These are phyloP conservation scores for Neonectria punicea DNA, from an alignment of 2,329 filamentous ascomycete species.

Conservation along the genomic window DNA sequence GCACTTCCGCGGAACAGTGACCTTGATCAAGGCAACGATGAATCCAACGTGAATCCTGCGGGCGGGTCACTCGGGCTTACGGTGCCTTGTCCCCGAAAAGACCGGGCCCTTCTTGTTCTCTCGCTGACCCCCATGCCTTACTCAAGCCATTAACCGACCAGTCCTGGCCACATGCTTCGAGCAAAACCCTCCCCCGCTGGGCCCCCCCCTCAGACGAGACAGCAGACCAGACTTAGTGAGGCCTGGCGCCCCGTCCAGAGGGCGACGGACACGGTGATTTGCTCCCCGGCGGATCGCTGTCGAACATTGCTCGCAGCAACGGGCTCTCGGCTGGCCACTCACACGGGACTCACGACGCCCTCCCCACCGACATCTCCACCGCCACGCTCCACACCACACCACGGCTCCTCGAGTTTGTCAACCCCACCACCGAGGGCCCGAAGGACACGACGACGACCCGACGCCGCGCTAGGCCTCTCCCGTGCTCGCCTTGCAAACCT, in stretches of 20 bases:
- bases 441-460: constrained; percentile 44
- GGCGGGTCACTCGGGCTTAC: constrained; percentile 28
- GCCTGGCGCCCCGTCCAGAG: constrained; percentile 16
- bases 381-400: constrained; percentile 33
- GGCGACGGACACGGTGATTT: constrained; percentile 29
- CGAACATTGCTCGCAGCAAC: constrained; percentile 30
- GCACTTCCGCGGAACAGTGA: background rate
- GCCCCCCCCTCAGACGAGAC: constrained; percentile 10
- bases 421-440: constrained; percentile 43
- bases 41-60: background rate
- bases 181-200: constrained; percentile 19
- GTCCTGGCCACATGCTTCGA: constrained; percentile 19
- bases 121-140: constrained; percentile 3
- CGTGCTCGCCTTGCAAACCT: constrained; percentile 17
- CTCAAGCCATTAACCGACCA: constrained; percentile 6
- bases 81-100: constrained; percentile 26
- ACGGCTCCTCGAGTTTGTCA: constrained; percentile 29
- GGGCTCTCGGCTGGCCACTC: constrained; percentile 23
- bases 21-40: background rate
- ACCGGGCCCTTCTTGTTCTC: constrained; percentile 28
- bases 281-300: constrained; percentile 23
- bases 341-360: constrained; percentile 25
- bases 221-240: constrained; percentile 17
- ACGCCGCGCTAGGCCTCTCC: constrained; percentile 35
- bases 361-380: constrained; percentile 21